Base-by-base conservation (phyloP, 1,284 basidiomycete species). In the Megacollybia platyphylla region DNA sequence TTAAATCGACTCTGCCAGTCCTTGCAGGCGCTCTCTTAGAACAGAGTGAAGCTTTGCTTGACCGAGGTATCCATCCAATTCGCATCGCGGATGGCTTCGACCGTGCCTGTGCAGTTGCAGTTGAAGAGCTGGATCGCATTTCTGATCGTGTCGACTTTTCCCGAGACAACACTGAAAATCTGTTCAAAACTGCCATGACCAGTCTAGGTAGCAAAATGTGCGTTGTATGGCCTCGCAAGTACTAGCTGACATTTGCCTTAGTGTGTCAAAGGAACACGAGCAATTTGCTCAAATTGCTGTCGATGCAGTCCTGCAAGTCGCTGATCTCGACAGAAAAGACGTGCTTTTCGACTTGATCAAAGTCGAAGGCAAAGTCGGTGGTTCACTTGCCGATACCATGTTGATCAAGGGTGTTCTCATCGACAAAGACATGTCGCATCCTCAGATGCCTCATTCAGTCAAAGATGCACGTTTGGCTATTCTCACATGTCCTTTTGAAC, bases 361-460 rank as follows among this genome's bases (percentile, higher is more conserved):
- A 64, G 94, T 98, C 27, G 90, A 97, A 56, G 94, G 94, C 57
- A 98, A 98, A 68, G 92, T 97, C 50, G 96, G 94, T 43, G 94
- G 96, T 36, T 89, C 89, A 7, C 77, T 99, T 38, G 90, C 90
- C 28, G 96, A 99, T 64, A 97, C 90, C 6, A 75, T 76, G 27
- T 76, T 96, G 51, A 92, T 96, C 61, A 85, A 87, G 54, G 93
- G 94, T 54, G 94, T 98, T 35, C 86, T 98, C 51, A 79, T 98
- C 60, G 93, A 98, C 80, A 97, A 98, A 67, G 93, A 98, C 68
- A 93, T 98, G 83, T 97, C 92, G 17, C 94, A 98, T 58, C 88
- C 94, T 7, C 92, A 97, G 65, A 98, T 98, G 94, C 94, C 94
- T 7, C 79, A 77, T 46, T 73, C 69, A 37, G 82, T 98, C 51